Conservation (phyloP, 306 rosid species). For the Prunus davidiana region DNA sequence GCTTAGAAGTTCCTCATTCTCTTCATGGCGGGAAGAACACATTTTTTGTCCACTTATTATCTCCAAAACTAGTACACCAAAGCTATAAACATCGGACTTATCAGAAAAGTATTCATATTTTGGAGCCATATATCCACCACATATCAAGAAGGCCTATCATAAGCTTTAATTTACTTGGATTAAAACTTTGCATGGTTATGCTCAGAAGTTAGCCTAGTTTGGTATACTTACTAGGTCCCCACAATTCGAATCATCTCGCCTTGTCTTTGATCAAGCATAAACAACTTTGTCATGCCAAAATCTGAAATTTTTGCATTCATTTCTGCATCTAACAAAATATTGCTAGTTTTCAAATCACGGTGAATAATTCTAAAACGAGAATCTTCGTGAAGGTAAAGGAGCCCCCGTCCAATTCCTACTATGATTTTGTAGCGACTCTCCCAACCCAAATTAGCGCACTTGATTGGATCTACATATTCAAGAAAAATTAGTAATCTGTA, state of each 20-base stretch:
- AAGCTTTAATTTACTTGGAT: background rate
- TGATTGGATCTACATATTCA: slow-evolving; percentile 1
- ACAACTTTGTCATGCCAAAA: slow-evolving; percentile 10
- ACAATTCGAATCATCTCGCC: background rate
- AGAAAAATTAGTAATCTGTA: background rate
- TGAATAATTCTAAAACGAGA: slow-evolving; percentile 8
- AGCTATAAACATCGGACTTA: background rate
- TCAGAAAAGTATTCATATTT: background rate
- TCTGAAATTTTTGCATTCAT: background rate
- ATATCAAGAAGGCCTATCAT: background rate
- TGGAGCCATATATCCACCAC: background rate
- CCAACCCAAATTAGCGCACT: background rate
- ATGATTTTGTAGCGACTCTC: background rate
- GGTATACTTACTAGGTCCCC: slow-evolving; percentile 10
- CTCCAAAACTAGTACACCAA: background rate
- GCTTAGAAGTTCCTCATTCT: background rate
- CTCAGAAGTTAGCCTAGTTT: no score
- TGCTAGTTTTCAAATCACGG: background rate
- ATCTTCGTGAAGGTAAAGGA: slow-evolving; percentile 8
- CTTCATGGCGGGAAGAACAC: background rate
- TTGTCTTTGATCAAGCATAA: background rate
- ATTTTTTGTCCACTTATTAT: background rate
- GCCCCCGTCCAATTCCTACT: background rate
- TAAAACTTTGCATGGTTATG: background rate
- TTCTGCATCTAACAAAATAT: slow-evolving; percentile 10